These are phyloP conservation scores for Conringia planisiliqua DNA, from an alignment of 345 rosid genomes.

Conservation along the genomic window DNA sequence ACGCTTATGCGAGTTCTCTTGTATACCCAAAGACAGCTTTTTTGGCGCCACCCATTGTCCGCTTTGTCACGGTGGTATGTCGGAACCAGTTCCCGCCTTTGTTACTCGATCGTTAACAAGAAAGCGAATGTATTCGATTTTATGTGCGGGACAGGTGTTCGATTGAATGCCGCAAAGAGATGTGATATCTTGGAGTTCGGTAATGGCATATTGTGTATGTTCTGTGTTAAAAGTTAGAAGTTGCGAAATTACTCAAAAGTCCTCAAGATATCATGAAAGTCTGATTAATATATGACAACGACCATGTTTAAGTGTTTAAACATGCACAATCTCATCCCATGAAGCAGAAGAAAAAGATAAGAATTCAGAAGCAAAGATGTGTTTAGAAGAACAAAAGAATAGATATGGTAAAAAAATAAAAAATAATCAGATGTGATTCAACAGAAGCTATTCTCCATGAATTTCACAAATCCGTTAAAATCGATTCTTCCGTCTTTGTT, in stretches of 20 bases:
- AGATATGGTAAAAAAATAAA: background rate
- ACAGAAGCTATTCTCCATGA: constrained; percentile 56
- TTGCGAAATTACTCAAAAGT: background rate
- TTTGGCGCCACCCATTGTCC: background rate
- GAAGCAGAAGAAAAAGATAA: background rate
- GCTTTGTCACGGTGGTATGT: background rate
- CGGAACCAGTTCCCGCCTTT: background rate
- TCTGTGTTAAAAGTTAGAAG: background rate
- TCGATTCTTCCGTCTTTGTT: constrained; percentile 57
- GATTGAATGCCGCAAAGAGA: background rate
- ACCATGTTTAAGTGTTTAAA: background rate
- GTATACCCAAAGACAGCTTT: background rate
- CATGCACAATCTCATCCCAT: background rate
- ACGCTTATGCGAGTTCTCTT: background rate
- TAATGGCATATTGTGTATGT: background rate
- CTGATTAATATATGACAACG: background rate
- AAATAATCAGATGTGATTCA: constrained; percentile 9
- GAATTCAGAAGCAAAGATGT: background rate
- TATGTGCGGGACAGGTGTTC: background rate
- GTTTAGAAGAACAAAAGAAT: background rate
- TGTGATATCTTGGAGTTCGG: background rate
- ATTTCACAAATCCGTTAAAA: constrained; percentile 54
- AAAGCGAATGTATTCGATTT: background rate
- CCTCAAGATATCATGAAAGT: background rate
- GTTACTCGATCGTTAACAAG: background rate